phyloP scores from a whole-genome alignment of 2,329 filamentous ascomycete genomes.

The Xylaria sp. region DNA sequence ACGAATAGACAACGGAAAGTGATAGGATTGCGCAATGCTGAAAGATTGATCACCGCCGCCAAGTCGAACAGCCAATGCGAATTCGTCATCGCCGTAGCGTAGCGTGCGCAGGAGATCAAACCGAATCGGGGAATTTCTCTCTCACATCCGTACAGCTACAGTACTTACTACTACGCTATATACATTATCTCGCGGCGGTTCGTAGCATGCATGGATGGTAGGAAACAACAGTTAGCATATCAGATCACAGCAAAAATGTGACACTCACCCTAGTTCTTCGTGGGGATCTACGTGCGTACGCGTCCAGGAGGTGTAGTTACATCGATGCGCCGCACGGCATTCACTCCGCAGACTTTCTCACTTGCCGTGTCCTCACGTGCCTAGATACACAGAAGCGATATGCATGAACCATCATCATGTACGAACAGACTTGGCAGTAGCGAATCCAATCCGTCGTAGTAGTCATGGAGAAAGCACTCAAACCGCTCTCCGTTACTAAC shows the following conservation, averaged over 20 bases:
- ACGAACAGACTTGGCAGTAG: too few species aligned
- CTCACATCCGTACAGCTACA: neutral
- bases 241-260: constrained; percentile 11
- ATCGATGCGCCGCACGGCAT: too few species aligned
- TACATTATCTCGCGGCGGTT: neutral
- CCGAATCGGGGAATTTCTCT: neutral
- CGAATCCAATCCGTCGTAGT: too few species aligned
- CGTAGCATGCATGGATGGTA: constrained; percentile 4
- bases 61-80: constrained; percentile 6
- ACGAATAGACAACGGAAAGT: neutral
- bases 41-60: constrained; percentile 13
- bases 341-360: too few species aligned
- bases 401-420: too few species aligned
- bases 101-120: neutral
- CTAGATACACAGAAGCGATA: too few species aligned
- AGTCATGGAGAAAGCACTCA: too few species aligned
- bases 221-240: constrained; percentile 2
- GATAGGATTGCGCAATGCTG: neutral
- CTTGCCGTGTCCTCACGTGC: too few species aligned
- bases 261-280: constrained; percentile 3
- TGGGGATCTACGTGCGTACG: constrained; percentile 14
- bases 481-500: too few species aligned
- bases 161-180: too few species aligned
- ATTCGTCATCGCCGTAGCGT: neutral
- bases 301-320: constrained; percentile 1